Percentiles rank a stretch among this genome's conserved stretches.
phyloP scores from a whole-genome alignment of 495 filamentous ascomycete genomes.

The Aspergillus kassunensis region DNA sequence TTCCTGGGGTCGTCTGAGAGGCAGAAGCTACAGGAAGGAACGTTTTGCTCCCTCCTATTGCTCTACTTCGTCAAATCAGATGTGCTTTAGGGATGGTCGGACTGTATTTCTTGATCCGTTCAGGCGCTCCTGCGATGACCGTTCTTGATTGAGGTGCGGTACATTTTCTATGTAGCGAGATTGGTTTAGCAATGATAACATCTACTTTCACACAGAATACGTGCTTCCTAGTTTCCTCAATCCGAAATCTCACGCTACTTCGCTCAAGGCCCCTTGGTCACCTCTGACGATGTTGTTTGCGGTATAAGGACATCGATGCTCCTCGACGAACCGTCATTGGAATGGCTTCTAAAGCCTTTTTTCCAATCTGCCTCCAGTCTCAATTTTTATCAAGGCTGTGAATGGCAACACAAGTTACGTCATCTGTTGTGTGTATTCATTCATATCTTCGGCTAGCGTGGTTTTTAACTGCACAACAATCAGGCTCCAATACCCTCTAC shows the following conservation, averaged over 20 bases:
- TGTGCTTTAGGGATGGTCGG: slow-evolving; percentile 36
- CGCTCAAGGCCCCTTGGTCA: too few species aligned
- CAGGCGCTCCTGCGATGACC: slow-evolving; percentile 22
- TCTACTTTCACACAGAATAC: neutral
- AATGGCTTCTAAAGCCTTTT: too few species aligned
- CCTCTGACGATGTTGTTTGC: too few species aligned
- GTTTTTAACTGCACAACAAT: too few species aligned
- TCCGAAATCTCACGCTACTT: neutral
- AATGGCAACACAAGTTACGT: too few species aligned
- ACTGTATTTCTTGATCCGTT: slow-evolving; percentile 27
- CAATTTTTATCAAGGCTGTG: too few species aligned
- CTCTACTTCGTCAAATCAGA: slow-evolving; percentile 32
- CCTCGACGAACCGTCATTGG: too few species aligned
- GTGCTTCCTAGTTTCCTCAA: neutral
- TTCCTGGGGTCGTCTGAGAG: slow-evolving; percentile 30
- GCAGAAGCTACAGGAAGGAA: slow-evolving; percentile 20
- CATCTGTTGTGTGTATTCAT: too few species aligned
- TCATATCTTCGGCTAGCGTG: too few species aligned
- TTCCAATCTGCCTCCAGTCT: too few species aligned
- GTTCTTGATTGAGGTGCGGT: slow-evolving; percentile 36
- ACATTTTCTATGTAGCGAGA: slow-evolving; percentile 22
- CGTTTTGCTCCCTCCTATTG: slow-evolving; percentile 41
- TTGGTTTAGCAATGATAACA: slow-evolving; percentile 7
- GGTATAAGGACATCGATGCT: too few species aligned
- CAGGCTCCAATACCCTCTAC: too few species aligned